Conservation (phyloP, 2,329 filamentous ascomycete genomes). For the Alternaria alternata region DNA sequence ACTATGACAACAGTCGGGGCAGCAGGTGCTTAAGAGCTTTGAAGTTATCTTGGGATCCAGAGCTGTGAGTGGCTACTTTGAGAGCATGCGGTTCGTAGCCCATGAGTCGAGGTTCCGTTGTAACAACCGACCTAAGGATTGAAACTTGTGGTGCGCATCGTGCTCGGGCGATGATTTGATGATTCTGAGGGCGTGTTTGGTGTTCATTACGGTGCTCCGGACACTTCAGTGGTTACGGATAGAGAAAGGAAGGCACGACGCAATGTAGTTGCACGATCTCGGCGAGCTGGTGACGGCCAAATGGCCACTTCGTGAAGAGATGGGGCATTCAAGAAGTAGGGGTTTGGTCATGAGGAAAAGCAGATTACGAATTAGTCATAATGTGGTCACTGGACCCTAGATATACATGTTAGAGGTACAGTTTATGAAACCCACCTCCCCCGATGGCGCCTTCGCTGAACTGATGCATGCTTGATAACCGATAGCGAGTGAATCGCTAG, state of each 20-base stretch:
- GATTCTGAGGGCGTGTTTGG: background rate
- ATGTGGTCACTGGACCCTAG: background rate
- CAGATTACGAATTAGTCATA: slow-evolving; percentile 1
- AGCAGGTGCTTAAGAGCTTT: background rate
- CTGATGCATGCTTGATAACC: background rate
- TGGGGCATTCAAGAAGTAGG: background rate
- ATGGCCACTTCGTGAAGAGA: background rate
- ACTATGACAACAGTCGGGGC: background rate
- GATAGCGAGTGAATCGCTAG: background rate
- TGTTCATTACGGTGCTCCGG: background rate
- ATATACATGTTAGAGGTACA: slow-evolving; percentile 8
- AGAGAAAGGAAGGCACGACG: background rate
- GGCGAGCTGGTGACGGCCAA: background rate
- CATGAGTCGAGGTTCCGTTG: background rate
- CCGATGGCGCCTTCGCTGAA: slow-evolving; percentile 4
- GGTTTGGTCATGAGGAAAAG: background rate
- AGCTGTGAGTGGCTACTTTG: background rate
- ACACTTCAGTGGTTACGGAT: background rate
- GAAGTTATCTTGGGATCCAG: background rate
- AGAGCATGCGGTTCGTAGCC: background rate
- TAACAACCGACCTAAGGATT: background rate
- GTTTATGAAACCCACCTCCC: background rate
- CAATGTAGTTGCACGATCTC: background rate
- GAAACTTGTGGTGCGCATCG: background rate
- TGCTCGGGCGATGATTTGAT: background rate